Evolutionary conservation across 1,284 basidiomycete species (phyloP).

Genomic region (Pseudozyma sp.): DNA sequence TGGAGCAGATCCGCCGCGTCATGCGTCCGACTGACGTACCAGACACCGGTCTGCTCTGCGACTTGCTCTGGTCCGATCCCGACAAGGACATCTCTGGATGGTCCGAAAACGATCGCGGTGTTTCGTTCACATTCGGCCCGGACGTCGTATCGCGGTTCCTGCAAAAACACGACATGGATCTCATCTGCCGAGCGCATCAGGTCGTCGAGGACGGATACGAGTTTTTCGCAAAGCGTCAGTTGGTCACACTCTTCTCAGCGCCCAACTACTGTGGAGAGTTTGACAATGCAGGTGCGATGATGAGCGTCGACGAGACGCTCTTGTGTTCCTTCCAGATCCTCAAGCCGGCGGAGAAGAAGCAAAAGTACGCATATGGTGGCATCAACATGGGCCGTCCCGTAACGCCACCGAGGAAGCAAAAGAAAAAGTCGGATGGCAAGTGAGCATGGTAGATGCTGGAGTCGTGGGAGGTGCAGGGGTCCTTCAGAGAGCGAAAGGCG

Average conservation of each 20-base stretch:
- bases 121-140: conserved; percentile 97
- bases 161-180: conserved; percentile 98
- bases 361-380: conserved; percentile 75
- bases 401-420: conserved; percentile 73
- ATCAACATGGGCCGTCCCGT: conserved; percentile 72
- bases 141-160: conserved; percentile 97
- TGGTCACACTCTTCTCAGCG: conserved; percentile 96
- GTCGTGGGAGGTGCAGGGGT: too few relatives aligned
- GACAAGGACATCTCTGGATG: conserved; percentile 99
- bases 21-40: conserved; percentile 99
- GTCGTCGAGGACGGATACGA: conserved; percentile 99
- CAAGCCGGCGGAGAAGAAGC: conserved; percentile 99
- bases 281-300: conserved; percentile 99
- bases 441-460: conserved; percentile 22
- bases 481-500: too few relatives aligned
- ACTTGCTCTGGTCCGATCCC: conserved; percentile 98
- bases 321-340: conserved; percentile 95
- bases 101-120: conserved; percentile 99
- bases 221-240: conserved; percentile 96
- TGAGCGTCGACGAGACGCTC: conserved; percentile 98
- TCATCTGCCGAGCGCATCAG: conserved; percentile 98
- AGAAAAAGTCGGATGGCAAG: conserved; percentile 70
- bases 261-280: conserved; percentile 99
- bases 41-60: conserved; percentile 96
- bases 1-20: conserved; percentile 99